Evolutionary conservation across 495 filamentous ascomycete genomes (phyloP).

Genomic region (Umbilicaria muhlenbergii): DNA sequence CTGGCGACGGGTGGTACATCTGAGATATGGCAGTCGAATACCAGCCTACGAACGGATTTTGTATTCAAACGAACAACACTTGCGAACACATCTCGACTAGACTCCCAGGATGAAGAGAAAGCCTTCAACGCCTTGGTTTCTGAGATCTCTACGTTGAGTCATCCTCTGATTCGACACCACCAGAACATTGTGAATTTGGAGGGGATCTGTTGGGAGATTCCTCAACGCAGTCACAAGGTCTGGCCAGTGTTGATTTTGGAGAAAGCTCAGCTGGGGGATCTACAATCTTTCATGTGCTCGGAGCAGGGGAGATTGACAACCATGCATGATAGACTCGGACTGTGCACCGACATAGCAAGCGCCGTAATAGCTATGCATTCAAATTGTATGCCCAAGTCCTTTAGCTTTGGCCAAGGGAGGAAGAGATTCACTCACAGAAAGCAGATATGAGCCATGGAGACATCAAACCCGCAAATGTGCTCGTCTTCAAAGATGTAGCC

Average conservation of each 20-base stretch:
- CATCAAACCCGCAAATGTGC: not conserved
- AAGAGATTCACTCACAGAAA: not conserved
- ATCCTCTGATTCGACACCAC: conserved; percentile 4
- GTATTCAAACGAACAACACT: conserved; percentile 6
- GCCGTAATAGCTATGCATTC: not conserved
- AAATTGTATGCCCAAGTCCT: not conserved
- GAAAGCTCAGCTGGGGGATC: conserved; percentile 8
- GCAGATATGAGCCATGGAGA: no score
- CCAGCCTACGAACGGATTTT: conserved; percentile 1
- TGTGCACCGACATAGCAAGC: not conserved
- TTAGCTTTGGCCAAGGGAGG: not conserved
- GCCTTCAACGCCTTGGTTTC: not conserved
- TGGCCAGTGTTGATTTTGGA: conserved; percentile 13
- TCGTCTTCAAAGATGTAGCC: not conserved
- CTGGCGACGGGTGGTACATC: conserved; percentile 4
- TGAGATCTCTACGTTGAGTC: not conserved
- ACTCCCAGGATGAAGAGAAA: not conserved
- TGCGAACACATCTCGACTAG: not conserved
- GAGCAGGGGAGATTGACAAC: not conserved
- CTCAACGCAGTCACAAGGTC: not conserved
- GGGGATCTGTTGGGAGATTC: conserved; percentile 10
- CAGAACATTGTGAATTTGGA: conserved; percentile 8
- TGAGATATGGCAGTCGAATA: conserved; percentile 4
- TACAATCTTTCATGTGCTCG: not conserved
- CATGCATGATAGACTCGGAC: not conserved